phyloP scores from a whole-genome alignment of 2,329 filamentous ascomycete species.

The Ophiocordyceps sinensis region DNA sequence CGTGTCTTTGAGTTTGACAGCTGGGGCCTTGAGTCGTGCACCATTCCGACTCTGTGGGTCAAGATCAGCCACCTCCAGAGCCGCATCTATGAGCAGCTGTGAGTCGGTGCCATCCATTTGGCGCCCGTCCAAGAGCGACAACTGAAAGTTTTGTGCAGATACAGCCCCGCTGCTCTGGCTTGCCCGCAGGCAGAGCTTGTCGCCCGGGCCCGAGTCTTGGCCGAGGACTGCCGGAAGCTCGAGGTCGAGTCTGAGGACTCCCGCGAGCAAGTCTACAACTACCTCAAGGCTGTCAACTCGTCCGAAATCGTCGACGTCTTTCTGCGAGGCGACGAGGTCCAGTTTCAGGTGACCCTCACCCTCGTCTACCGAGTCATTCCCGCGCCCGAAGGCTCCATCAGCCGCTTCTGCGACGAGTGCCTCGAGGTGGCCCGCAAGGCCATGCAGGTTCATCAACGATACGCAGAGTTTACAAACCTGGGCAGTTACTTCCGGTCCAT shows the following conservation, averaged over 20 bases:
- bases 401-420: constrained; percentile 33
- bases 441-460: constrained; percentile 28
- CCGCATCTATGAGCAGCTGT: constrained; percentile 39
- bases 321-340: constrained; percentile 31
- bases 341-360: constrained; percentile 31
- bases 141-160: constrained; percentile 16
- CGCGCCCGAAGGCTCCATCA: constrained; percentile 23
- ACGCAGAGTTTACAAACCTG: constrained; percentile 26
- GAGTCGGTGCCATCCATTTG: constrained; percentile 1
- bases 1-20: constrained; percentile 28
- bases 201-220: constrained; percentile 22
- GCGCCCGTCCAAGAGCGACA: no score
- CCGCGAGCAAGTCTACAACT: constrained; percentile 19
- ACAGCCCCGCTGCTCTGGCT: constrained; percentile 32
- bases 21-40: constrained; percentile 13
- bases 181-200: constrained; percentile 24
- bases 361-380: constrained; percentile 39
- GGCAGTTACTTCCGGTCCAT: constrained; percentile 27
- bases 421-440: constrained; percentile 34
- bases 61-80: constrained; percentile 41
- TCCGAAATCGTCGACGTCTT: constrained; percentile 28
- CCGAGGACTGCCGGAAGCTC: constrained; percentile 21
- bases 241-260: constrained; percentile 20
- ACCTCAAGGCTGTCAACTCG: constrained; percentile 22
- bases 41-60: constrained; percentile 39